Conservation (phyloP, 495 filamentous ascomycete species). For the Chaetomium fimeti region DNA sequence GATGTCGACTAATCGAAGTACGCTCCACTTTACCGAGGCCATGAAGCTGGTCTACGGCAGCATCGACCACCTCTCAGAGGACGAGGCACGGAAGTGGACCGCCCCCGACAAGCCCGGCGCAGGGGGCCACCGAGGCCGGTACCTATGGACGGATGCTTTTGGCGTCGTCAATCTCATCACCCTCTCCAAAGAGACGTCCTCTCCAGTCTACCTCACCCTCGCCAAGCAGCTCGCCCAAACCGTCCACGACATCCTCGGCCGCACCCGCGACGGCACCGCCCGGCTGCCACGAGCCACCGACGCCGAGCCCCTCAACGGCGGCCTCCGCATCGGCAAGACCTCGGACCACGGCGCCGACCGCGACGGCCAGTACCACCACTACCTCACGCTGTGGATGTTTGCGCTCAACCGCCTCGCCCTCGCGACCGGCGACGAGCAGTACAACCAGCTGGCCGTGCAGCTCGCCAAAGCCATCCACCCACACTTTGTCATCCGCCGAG, state of each 20-base stretch:
- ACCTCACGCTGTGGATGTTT: constrained; percentile 71
- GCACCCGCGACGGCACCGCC: constrained; percentile 50
- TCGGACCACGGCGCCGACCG: constrained; percentile 53
- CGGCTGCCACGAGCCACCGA: constrained; percentile 57
- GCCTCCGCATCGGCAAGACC: constrained; percentile 63
- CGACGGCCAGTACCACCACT: constrained; percentile 69
- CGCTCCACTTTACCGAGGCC: constrained; percentile 39
- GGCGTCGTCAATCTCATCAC: constrained; percentile 68
- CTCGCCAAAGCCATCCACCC: constrained; percentile 61
- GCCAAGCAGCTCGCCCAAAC: constrained; percentile 52
- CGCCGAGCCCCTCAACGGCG: constrained; percentile 55
- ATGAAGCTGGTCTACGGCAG: constrained; percentile 47
- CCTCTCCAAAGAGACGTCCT: constrained; percentile 48
- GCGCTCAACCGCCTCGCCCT: constrained; percentile 59
- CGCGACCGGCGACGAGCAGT: constrained; percentile 50
- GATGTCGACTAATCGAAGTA: constrained; percentile 21
- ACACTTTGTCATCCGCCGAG: constrained; percentile 51
- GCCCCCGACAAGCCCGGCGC: constrained; percentile 43
- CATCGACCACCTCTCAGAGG: constrained; percentile 33
- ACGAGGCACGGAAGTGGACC: constrained; percentile 31
- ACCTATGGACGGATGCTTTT: constrained; percentile 69
- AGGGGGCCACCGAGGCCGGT: constrained; percentile 64
- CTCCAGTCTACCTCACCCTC: constrained; percentile 51
- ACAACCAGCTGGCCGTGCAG: constrained; percentile 56
- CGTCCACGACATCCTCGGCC: constrained; percentile 58